A percentile compares a stretch with the other conserved stretches of the same genome.
Evolutionary conservation across 495 filamentous ascomycete genomes (phyloP).

Genomic region (Halenospora varia): DNA sequence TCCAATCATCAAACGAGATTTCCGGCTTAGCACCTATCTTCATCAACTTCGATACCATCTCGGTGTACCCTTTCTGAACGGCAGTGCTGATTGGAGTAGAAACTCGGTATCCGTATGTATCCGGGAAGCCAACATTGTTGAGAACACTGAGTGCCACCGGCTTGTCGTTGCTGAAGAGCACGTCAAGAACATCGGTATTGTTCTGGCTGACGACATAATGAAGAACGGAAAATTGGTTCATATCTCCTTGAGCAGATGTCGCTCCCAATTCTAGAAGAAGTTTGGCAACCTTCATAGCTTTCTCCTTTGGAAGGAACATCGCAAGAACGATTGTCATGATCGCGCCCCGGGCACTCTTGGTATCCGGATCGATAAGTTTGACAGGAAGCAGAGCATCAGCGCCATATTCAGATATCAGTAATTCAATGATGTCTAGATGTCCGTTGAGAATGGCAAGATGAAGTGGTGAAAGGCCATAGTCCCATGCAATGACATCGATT

Average conservation of each 20-base stretch:
- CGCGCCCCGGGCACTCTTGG: constrained; percentile 44
- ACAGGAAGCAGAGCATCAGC: constrained; percentile 69
- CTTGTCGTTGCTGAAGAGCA: constrained; percentile 54
- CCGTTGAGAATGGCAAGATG: constrained; percentile 74
- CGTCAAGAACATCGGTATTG: constrained; percentile 49
- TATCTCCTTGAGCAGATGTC: constrained; percentile 67
- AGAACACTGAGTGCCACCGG: constrained; percentile 57
- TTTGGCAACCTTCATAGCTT: constrained; percentile 54
- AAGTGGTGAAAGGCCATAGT: constrained; percentile 62
- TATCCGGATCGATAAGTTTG: constrained; percentile 46
- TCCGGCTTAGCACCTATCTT: constrained; percentile 36
- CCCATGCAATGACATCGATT: constrained; percentile 72
- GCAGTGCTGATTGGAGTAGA: constrained; percentile 42
- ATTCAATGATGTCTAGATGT: constrained; percentile 60
- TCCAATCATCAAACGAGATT: constrained; percentile 35
- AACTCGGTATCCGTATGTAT: constrained; percentile 15
- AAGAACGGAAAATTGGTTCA: constrained; percentile 52
- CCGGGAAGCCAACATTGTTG: constrained; percentile 49
- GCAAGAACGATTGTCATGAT: constrained; percentile 63
- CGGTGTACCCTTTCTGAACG: constrained; percentile 31
- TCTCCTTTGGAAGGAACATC: constrained; percentile 51
- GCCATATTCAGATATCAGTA: constrained; percentile 67
- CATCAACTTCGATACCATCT: constrained; percentile 40
- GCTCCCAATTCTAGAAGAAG: constrained; percentile 66
- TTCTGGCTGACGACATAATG: constrained; percentile 47